Base-by-base conservation (phyloP, 2,329 filamentous ascomycete genomes). In the Verticillium longisporum region DNA sequence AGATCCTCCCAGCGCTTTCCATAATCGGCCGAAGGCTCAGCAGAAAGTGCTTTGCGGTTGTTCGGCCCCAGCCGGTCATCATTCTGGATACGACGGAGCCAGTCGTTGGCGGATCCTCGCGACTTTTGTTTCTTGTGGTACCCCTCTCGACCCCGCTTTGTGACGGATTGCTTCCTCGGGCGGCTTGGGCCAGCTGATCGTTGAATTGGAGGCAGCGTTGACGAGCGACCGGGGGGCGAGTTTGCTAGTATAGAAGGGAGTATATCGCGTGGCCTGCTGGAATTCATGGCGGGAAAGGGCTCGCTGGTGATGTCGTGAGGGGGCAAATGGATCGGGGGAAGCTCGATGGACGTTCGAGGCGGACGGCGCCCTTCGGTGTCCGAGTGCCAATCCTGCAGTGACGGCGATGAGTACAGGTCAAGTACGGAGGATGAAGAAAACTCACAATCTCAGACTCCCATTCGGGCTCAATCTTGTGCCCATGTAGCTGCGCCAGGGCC, bases 1-100 rank as follows among this genome's bases (percentile, higher is more conserved):
- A 98, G 82, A 74, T 98, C 94, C 75, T 97, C 92, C 95, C 94
- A 98, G 69, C 94, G 84, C 77, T 95, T 96, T 66, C 91, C 92
- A 75, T 90, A 90, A 62, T 90, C 88, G 21, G 85, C 87, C 61
- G 88, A 85, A 31, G 93, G 92, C 74, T 97, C 94, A 53, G 91
- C 91, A 15, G 92, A 96, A 66, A 90, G 84, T 61, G 92, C 91
- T 76, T 97, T 96, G 64, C 91, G 85, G 68, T 91, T 87, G 68
- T 88, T 87, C 61, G 88, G 84, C 70, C 79, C 80, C 65, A 91
- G 80, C 64, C 89, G 84, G 61, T 85, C 82, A 55, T 85, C 82
- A 64, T 85, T 84, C 65, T 85, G 83, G 26, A 85, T 80, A 54
- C 82, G 77, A 34, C 81, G 80, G 55, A 85, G 74, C 77, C 90